Conservation (phyloP, 2,329 filamentous ascomycete genomes). For the Aureobasidium sp. region DNA sequence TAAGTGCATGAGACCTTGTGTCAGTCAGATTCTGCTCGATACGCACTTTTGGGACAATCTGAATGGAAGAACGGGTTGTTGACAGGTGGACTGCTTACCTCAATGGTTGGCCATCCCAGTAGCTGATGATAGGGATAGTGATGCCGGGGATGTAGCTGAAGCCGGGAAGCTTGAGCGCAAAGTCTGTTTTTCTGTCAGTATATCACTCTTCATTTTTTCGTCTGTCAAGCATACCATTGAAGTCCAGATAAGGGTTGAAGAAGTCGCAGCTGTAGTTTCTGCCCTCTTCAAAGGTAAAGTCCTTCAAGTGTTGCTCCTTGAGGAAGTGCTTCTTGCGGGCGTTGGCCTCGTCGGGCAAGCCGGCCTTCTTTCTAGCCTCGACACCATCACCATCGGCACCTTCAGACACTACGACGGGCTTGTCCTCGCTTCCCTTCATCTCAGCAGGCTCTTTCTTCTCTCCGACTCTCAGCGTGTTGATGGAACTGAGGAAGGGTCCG, state of each 20-base stretch:
- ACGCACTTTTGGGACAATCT: neutral
- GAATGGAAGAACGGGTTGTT: neutral
- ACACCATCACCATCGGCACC: constrained; percentile 40
- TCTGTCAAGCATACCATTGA: constrained; percentile 47
- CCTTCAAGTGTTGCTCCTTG: constrained; percentile 44
- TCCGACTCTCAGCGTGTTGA: constrained; percentile 69
- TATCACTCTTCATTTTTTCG: neutral
- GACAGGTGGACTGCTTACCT: constrained; percentile 48
- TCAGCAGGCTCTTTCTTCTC: constrained; percentile 29
- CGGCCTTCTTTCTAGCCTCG: constrained; percentile 30
- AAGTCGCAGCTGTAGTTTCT: constrained; percentile 62
- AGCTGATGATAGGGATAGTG: constrained; percentile 62
- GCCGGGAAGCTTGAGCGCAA: constrained; percentile 62
- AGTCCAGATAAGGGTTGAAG: constrained; percentile 88
- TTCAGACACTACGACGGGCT: constrained; percentile 49
- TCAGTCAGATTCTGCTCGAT: constrained; percentile 19
- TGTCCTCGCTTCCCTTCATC: constrained; percentile 38
- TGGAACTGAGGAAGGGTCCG: constrained; percentile 69
- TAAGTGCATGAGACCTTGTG: constrained; percentile 68
- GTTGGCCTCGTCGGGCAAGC: constrained; percentile 33
- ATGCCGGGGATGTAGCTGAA: constrained; percentile 49
- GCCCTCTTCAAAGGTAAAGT: constrained; percentile 55
- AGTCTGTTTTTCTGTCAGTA: constrained; percentile 38
- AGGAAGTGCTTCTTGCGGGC: constrained; percentile 55
- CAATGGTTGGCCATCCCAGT: constrained; percentile 71